Evolutionary conservation across 2,329 filamentous ascomycete genomes (phyloP), one percentile per base, ranked within the genome.

Genomic region (Penicillium sp.): DNA sequence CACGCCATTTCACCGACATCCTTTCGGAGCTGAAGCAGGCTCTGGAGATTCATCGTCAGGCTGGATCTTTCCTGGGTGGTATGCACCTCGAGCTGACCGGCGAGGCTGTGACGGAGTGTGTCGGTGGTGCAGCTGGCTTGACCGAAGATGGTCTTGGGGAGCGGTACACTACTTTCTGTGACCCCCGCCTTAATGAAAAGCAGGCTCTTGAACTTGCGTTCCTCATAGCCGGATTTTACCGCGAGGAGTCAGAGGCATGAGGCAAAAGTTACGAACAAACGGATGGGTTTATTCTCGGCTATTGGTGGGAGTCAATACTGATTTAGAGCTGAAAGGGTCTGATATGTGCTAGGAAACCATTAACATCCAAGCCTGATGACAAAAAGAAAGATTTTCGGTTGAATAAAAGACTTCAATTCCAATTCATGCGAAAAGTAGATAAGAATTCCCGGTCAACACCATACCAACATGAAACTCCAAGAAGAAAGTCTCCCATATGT

Each of bases 151-250:
- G 97, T 73, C 76, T 99, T 71, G 90, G 90, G 2, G 86, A 92
- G 67, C 93, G 97, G 72, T 99, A 99, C 79, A 96, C 93, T 5
- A 96, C 91, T 40, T 98, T 94, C 82, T 99, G 95, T 77, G 95
- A 99, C 76, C 95, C 95, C 5, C 82, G 95, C 26, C 81, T 99
- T 68, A 99, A 99, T 74, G 95, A 98, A 84, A 97, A 98, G 81
- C 95, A 99, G 82, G 93, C 95, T 0, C 84, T 99, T 15, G 95
- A 99, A 82, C 79, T 98, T 76, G 93, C 95, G 0, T 99, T 99
- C 77, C 79, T 98, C 72, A 89, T 99, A 53, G 95, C 95, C 0
- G 92, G 92, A 5, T 91, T 93, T 73, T 95, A 88, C 72, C 79
- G 86, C 13, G 82, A 84, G 49, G 80, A 83, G 62, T 70, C 74